These are phyloP conservation scores for Orbilia javanica DNA, from an alignment of 2,329 filamentous ascomycete genomes.

Conservation along the genomic window DNA sequence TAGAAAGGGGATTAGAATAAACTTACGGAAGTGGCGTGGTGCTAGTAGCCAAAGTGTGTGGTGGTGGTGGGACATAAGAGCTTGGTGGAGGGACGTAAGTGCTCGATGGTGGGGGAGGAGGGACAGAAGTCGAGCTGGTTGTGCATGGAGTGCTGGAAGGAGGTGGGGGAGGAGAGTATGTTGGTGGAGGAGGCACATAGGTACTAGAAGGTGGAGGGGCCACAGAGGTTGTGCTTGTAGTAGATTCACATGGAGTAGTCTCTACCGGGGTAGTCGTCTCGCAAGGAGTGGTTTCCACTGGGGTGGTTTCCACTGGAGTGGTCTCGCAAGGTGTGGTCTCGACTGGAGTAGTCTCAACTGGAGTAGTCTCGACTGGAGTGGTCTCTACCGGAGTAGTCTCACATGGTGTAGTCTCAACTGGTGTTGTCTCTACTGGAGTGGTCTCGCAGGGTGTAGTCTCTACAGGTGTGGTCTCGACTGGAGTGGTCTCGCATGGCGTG, in stretches of 20 bases:
- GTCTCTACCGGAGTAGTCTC: conserved; percentile 1
- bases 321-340: neutral
- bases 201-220: neutral
- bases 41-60: conserved; percentile 26
- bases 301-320: neutral
- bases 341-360: conserved; percentile 11
- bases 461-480: neutral
- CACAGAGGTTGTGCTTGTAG: neutral
- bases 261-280: neutral
- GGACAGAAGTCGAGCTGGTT: conserved; percentile 3
- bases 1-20: neutral
- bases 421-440: neutral
- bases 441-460: neutral
- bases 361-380: neutral
- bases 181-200: conserved; percentile 5
- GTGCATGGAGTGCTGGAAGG: conserved; percentile 7
- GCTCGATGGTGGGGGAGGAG: conserved; percentile 16
- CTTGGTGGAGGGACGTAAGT: conserved; percentile 8
- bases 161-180: conserved; percentile 4
- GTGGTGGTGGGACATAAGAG: conserved; percentile 23
- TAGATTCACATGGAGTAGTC: conserved; percentile 17
- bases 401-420: neutral
- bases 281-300: neutral
- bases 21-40: conserved; percentile 54
- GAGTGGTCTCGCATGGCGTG: neutral